Conservation (phyloP, 495 filamentous ascomycete genomes). For the Neurospora terricola region DNA sequence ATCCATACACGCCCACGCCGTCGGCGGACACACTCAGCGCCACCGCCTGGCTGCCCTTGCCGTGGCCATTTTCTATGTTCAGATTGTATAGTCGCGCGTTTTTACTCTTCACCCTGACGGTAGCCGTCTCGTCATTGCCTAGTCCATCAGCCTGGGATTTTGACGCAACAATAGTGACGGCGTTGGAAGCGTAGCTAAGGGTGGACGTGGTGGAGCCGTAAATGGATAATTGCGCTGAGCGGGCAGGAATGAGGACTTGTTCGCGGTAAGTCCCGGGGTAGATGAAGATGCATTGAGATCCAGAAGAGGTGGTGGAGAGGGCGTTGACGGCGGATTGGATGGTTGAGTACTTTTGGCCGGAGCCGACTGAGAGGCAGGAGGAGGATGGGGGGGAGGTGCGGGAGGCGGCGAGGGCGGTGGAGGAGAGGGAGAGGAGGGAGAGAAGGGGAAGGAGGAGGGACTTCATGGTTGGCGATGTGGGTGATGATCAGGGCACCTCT, state of each 20-base stretch:
- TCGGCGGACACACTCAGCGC: slow-evolving; percentile 45
- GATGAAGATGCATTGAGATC: slow-evolving; percentile 53
- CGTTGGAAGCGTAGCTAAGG: slow-evolving; percentile 42
- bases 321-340: slow-evolving; percentile 49
- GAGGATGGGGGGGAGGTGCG: slow-evolving; percentile 41
- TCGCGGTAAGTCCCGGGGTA: slow-evolving; percentile 47
- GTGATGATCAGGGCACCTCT: not conserved
- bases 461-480: slow-evolving; percentile 5
- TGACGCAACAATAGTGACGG: slow-evolving; percentile 51
- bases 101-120: slow-evolving; percentile 41
- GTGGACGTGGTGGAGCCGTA: slow-evolving; percentile 53
- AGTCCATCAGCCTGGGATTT: slow-evolving; percentile 33
- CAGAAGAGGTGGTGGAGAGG: slow-evolving; percentile 34
- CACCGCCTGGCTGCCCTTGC: slow-evolving; percentile 47
- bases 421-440: slow-evolving; percentile 10
- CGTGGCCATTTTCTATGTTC: slow-evolving; percentile 48
- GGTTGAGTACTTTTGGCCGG: slow-evolving; percentile 31
- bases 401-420: slow-evolving; percentile 25
- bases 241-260: slow-evolving; percentile 45
- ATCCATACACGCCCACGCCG: slow-evolving; percentile 51
- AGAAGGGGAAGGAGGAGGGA: not conserved
- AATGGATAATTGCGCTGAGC: slow-evolving; percentile 39
- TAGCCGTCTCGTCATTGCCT: slow-evolving; percentile 39
- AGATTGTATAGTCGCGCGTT: slow-evolving; percentile 53
- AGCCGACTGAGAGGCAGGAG: slow-evolving; percentile 41